Percentiles rank a stretch among this genome's conserved stretches.
Evolutionary conservation across 1,284 basidiomycete genomes (phyloP).

Genomic region (Malassezia sp.): DNA sequence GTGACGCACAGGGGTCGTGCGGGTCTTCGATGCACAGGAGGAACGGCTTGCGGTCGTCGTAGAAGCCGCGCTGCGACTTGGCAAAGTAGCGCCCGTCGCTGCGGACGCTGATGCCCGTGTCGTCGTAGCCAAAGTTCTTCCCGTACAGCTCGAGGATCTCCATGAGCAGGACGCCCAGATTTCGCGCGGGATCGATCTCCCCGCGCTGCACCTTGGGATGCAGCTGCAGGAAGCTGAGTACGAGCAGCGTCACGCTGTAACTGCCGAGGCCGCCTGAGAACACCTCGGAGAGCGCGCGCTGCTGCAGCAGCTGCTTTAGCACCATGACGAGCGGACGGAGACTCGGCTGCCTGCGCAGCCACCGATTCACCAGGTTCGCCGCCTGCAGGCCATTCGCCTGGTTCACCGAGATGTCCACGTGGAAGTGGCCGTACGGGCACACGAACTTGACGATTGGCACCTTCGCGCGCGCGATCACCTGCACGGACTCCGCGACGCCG

Average conservation of each 20-base stretch:
- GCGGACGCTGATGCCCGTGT: slow-evolving; percentile 63
- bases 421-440: slow-evolving; percentile 55
- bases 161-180: slow-evolving; percentile 80
- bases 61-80: slow-evolving; percentile 35
- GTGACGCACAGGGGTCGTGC: slow-evolving; percentile 72
- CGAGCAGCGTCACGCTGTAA: slow-evolving; percentile 85
- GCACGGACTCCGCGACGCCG: slow-evolving; percentile 55
- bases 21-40: slow-evolving; percentile 86
- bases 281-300: slow-evolving; percentile 91
- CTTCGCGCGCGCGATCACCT: slow-evolving; percentile 75
- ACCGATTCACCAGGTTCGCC: slow-evolving; percentile 68
- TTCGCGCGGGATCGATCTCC: slow-evolving; percentile 73
- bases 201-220: slow-evolving; percentile 83
- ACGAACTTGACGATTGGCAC: slow-evolving; percentile 90
- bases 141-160: slow-evolving; percentile 97
- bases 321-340: slow-evolving; percentile 59
- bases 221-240: slow-evolving; percentile 86
- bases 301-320: slow-evolving; percentile 77
- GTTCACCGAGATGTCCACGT: slow-evolving; percentile 46
- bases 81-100: slow-evolving; percentile 66
- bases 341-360: slow-evolving; percentile 63
- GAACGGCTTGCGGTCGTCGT: slow-evolving; percentile 50
- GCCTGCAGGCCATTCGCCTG: slow-evolving; percentile 63
- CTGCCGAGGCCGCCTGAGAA: slow-evolving; percentile 87
- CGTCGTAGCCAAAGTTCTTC: slow-evolving; percentile 62